Base-by-base conservation (phyloP, 78 protist genomes). In the Bigelowiella natans region DNA sequence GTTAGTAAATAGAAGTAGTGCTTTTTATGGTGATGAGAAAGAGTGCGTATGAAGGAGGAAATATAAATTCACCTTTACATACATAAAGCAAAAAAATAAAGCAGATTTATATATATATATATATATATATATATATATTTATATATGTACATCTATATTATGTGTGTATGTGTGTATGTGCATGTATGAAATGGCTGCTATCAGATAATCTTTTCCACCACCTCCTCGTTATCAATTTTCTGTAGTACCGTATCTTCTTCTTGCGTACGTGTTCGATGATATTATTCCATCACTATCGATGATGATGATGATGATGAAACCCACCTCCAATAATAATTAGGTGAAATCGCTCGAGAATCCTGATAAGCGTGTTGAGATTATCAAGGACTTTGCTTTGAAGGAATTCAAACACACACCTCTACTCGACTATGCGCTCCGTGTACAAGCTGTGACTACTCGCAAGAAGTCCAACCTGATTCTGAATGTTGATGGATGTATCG, bases 401-500 rank as follows among this genome's bases (percentile, higher is more conserved):
- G 37, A 92, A 90, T 95, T 95, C 88, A 93, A 92, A 28, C 2
- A 2, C 30, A 93, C 95, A 18, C 90, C 91, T 39, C 2, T 92
- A 28, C 82, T 93, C 31, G 90, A 93, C 90, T 93, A 51, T 39
- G 95, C 95, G 7, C 64, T 83, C 73, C 82, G 89, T 31, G 99
- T 97, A 31, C 73, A 51, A 11, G 38, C 89, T 73, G 40, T 94
- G 63, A 97, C 99, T 30, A 91, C 95, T 26, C 90, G 94, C 82
- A 97, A 97, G 93, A 93, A 91, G 91, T 64, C 93, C 89, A 97
- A 96, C 90, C 94, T 97, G 37, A 95, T 97, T 88, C 94, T 97
- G 82, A 97, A 97, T 91, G 98, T 97, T 28, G 99, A 97, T 86
- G 99, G 99, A 51, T 51, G 73, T 18, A 51, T 51, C 73, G 73